These are phyloP conservation scores for Phialemonium atrogriseum DNA, from an alignment of 2,329 filamentous ascomycete genomes.

Conservation along the genomic window DNA sequence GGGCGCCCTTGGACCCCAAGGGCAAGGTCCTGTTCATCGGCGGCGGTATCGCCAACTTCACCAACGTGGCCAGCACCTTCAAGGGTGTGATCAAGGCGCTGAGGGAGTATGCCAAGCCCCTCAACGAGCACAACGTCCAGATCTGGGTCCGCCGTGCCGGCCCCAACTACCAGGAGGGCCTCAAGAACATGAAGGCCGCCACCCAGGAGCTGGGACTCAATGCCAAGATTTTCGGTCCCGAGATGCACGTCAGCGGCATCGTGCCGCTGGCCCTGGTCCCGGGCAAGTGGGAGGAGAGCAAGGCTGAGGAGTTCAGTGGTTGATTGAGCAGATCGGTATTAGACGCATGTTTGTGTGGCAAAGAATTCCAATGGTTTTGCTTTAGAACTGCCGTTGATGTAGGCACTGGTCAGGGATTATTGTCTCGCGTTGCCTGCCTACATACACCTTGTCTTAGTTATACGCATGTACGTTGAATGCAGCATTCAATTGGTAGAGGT, in stretches of 20 bases:
- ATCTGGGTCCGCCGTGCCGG: slow-evolving; percentile 91
- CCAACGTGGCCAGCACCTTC: slow-evolving; percentile 98
- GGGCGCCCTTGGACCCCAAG: slow-evolving; percentile 72
- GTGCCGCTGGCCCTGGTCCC: slow-evolving; percentile 79
- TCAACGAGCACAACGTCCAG: slow-evolving; percentile 94
- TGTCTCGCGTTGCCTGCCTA: too few species aligned
- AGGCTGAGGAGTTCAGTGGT: slow-evolving; percentile 51
- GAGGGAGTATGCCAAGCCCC: slow-evolving; percentile 74
- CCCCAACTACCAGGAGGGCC: slow-evolving; percentile 98
- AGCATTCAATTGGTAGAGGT: too few species aligned
- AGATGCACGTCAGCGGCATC: slow-evolving; percentile 98
- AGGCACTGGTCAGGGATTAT: too few species aligned
- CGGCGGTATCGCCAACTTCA: slow-evolving; percentile 99
- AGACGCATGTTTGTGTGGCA: too few species aligned
- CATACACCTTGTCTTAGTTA: too few species aligned
- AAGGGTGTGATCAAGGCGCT: slow-evolving; percentile 98
- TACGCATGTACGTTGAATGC: too few species aligned
- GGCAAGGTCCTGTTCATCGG: slow-evolving; percentile 99
- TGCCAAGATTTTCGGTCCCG: slow-evolving; percentile 56
- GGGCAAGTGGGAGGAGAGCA: slow-evolving; percentile 55
- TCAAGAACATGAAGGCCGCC: slow-evolving; percentile 99
- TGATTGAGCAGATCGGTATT: too few species aligned
- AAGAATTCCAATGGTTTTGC: too few species aligned
- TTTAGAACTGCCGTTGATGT: too few species aligned
- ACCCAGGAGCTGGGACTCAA: slow-evolving; percentile 83